These are phyloP conservation scores for Paramyrothecium sp. DNA, from an alignment of 2,329 filamentous ascomycete species.

Conservation along the genomic window DNA sequence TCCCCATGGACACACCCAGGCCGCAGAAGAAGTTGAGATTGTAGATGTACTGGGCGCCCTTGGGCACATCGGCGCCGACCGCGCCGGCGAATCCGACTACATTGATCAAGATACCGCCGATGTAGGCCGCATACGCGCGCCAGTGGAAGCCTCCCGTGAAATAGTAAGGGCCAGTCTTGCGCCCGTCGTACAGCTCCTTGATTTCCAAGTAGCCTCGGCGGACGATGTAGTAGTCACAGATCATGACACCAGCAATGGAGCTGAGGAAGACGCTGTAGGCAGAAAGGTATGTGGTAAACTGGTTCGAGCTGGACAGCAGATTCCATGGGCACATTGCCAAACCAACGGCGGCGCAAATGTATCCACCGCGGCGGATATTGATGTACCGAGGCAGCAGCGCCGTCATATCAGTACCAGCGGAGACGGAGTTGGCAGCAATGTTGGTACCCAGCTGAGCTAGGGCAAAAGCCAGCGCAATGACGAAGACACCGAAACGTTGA, in stretches of 20 bases:
- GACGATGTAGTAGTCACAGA: conserved; percentile 84
- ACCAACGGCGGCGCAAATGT: conserved; percentile 77
- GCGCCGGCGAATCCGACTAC: conserved; percentile 89
- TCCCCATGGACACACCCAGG: conserved; percentile 64
- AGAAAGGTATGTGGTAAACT: conserved; percentile 88
- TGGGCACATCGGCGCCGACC: conserved; percentile 68
- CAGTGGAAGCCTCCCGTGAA: conserved; percentile 74
- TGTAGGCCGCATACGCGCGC: conserved; percentile 81
- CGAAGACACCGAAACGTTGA: conserved; percentile 73
- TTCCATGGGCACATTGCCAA: conserved; percentile 87
- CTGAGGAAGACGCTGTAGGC: conserved; percentile 94
- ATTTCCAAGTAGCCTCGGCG: conserved; percentile 79
- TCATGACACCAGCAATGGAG: conserved; percentile 88
- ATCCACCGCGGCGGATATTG: conserved; percentile 83
- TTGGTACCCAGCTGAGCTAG: conserved; percentile 85
- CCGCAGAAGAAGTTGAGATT: conserved; percentile 89
- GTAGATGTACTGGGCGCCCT: conserved; percentile 82
- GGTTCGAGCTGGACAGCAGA: conserved; percentile 70
- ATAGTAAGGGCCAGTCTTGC: conserved; percentile 67
- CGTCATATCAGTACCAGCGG: conserved; percentile 79
- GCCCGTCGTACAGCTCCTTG: conserved; percentile 74
- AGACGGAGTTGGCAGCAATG: conserved; percentile 83
- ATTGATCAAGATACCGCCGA: conserved; percentile 82
- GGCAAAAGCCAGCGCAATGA: conserved; percentile 69
- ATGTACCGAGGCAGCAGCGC: conserved; percentile 77